Conservation (phyloP, 2,329 filamentous ascomycete genomes). For the Fusarium algeriense region DNA sequence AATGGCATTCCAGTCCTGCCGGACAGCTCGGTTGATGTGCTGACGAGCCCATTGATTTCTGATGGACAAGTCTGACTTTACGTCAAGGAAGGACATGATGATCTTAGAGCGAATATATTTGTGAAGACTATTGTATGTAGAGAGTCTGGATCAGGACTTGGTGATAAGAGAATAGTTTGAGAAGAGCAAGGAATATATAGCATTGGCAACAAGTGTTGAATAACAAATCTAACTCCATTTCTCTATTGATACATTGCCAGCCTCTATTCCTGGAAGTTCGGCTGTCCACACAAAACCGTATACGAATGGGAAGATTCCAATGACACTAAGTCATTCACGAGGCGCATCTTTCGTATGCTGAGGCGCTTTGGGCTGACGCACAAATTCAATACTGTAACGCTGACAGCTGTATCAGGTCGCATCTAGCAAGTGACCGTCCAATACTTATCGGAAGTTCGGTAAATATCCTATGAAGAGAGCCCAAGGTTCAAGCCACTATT, state of each 20-base stretch:
- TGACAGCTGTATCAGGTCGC: background rate
- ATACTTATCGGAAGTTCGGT: background rate
- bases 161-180: accelerated
- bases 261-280: background rate
- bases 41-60: conserved; percentile 16
- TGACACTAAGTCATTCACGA: background rate
- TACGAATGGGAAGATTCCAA: background rate
- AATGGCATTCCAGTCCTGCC: conserved; percentile 8
- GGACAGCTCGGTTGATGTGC: background rate
- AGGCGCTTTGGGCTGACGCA: background rate
- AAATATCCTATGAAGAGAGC: accelerated
- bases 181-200: background rate
- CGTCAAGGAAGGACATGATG: background rate
- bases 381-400: background rate
- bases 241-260: background rate
- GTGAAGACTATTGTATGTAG: accelerated
- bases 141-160: background rate
- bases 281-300: background rate
- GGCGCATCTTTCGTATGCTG: background rate
- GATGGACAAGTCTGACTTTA: background rate
- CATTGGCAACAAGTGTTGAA: accelerated
- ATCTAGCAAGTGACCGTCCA: background rate
- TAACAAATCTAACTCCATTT: accelerated
- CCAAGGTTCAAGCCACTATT: background rate
- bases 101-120: too few species aligned